Evolutionary conservation across 768 basidiomycete species (phyloP).

Genomic region (Agaricus subrufescens): DNA sequence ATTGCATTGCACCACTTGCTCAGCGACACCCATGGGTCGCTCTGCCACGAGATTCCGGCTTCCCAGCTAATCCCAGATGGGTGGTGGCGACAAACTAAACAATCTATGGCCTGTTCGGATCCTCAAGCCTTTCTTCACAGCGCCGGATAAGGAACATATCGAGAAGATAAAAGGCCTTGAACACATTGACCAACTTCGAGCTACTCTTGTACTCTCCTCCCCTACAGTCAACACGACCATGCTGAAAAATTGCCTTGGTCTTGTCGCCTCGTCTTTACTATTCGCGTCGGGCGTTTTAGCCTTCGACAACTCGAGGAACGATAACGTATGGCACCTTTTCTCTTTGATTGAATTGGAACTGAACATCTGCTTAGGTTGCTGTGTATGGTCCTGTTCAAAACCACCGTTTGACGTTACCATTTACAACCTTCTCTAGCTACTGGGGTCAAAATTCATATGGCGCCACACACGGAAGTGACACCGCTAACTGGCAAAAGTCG

Average conservation of each 20-base stretch:
- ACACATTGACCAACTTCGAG: not conserved
- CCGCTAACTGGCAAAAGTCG: constrained; percentile 46
- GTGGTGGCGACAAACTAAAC: not conserved
- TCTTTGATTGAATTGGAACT: not conserved
- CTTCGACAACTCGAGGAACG: constrained; percentile 30
- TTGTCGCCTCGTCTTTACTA: constrained; percentile 3
- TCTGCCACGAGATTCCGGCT: not conserved
- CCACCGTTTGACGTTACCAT: not conserved
- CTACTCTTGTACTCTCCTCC: not conserved
- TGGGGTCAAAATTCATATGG: constrained; percentile 62
- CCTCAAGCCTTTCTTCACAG: no score
- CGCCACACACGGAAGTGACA: constrained; percentile 34
- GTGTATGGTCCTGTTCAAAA: constrained; percentile 16
- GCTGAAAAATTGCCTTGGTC: not conserved
- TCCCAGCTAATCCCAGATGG: constrained; percentile 1
- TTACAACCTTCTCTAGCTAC: constrained; percentile 26
- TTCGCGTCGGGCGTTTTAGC: constrained; percentile 10
- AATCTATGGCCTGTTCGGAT: no score
- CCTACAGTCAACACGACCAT: not conserved
- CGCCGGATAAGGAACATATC: not conserved
- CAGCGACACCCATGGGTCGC: not conserved
- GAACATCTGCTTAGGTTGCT: constrained; percentile 18
- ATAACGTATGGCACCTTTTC: constrained; percentile 26
- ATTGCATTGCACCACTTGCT: not conserved
- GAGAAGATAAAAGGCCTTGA: not conserved